Conservation (phyloP, 2,329 filamentous ascomycete species). For the Trichophyton verrucosum region DNA sequence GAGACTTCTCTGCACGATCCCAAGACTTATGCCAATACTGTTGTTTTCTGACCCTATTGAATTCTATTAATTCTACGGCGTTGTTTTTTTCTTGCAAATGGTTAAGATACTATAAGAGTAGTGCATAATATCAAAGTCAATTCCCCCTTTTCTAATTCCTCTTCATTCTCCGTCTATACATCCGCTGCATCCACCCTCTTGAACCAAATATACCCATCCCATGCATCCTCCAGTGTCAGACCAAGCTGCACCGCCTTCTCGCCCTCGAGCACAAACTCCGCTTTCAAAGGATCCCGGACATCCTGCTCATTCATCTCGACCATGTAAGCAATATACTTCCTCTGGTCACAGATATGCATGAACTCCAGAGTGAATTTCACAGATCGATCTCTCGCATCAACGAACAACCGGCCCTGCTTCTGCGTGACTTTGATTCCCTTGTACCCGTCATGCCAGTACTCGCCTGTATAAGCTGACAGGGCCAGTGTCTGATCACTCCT, state of each 20-base stretch:
- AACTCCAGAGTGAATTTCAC: constrained; percentile 21
- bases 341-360: constrained; percentile 20
- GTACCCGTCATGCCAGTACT: constrained; percentile 14
- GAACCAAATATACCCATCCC: constrained; percentile 19
- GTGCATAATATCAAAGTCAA: neutral
- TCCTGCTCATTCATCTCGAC: constrained; percentile 10
- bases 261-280: constrained; percentile 16
- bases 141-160: neutral
- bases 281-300: constrained; percentile 9
- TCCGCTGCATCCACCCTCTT: neutral
- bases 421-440: constrained; percentile 17
- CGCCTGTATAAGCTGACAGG: neutral
- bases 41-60: neutral
- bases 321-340: constrained; percentile 18
- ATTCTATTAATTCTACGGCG: neutral
- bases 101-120: neutral
- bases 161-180: neutral
- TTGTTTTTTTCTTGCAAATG: neutral
- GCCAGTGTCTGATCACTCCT: neutral
- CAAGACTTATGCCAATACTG: constrained; percentile 1
- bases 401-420: constrained; percentile 18
- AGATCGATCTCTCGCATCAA: constrained; percentile 24
- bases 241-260: constrained; percentile 15
- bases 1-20: neutral
- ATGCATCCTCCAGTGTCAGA: constrained; percentile 15